phyloP scores from a whole-genome alignment of 768 basidiomycete genomes.

The Suillus hirtellus region DNA sequence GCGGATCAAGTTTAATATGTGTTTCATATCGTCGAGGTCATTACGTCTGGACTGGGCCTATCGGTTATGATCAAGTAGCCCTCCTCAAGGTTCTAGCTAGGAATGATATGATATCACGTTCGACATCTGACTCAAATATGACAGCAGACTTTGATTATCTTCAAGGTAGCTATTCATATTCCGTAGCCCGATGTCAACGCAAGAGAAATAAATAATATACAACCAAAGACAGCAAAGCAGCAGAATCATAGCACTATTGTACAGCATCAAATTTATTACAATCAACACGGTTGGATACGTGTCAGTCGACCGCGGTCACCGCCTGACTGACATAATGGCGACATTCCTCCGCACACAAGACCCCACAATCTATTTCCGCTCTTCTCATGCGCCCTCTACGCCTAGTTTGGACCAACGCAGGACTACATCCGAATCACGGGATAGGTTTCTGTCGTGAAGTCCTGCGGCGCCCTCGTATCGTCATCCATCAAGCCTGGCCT shows the following conservation, averaged over 20 bases:
- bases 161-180: not conserved
- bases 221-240: not conserved
- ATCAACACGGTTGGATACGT: not conserved
- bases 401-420: slow-evolving; percentile 49
- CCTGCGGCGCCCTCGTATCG: slow-evolving; percentile 34
- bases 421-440: slow-evolving; percentile 42
- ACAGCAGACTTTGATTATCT: slow-evolving; percentile 1
- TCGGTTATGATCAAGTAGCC: not conserved
- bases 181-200: not conserved
- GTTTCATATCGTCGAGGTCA: not conserved
- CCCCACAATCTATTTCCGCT: slow-evolving; percentile 38
- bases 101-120: not conserved
- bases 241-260: slow-evolving; percentile 17
- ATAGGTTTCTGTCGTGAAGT: slow-evolving; percentile 48
- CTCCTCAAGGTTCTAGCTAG: not conserved
- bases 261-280: slow-evolving; percentile 20
- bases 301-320: not conserved
- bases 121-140: not conserved
- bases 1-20: not conserved
- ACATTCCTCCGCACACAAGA: slow-evolving; percentile 7
- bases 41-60: not conserved
- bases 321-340: slow-evolving; percentile 7
- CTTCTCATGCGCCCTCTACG: slow-evolving; percentile 48
- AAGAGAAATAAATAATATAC: not conserved
- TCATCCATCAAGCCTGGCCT: slow-evolving; percentile 43